Evolutionary conservation across 108 stramenopile genomes (phyloP), one percentile per base, ranked within the genome.

Genomic region (Cafeteria roenbergensis): DNA sequence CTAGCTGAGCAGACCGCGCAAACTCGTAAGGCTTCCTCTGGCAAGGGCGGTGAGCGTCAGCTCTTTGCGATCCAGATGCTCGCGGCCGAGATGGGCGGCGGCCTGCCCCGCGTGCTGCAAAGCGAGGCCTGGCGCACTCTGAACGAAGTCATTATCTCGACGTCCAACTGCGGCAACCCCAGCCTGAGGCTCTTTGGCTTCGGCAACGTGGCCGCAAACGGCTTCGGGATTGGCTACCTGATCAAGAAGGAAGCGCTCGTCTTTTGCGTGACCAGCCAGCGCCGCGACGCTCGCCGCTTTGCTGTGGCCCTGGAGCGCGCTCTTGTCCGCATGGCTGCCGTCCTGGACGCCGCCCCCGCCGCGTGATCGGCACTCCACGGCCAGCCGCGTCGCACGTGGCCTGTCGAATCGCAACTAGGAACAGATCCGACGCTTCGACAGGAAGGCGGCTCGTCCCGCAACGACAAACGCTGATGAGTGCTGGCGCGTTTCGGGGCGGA

Each of bases 151-250:
- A 51, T 53, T 6, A 14, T 65, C 9, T 65, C 65, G 20, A 65
- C 65, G 8, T 26, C n/a, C 24, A 65, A 65, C 54, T 65, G 65
- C 27, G 65, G 65, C 25, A 65, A 65, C 27, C 65, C 65, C 27
- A 22, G 55, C 25, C 65, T 65, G 26, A 48, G 48, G 22, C 65
- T 65, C 37, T 65, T 65, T 1, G 65, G 65, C 26, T 65, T 65
- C 54, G 65, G 65, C 31, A 56, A 56, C 27, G 65, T 65, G 17
- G 31, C 55, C 12, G 25, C 24, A 31, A 30, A 65, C 33, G 65
- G 65, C 0, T 20, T 65, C 14, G 53, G 54, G 32, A 65, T 65
- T 24, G 65, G 65, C 32, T 65, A 65, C 55, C 56, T 65, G 12
- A 65, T 65, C 65, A 65, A 65, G 48, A 55, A 65, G 22, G n/a